Evolutionary conservation across 305 asterid species (phyloP).

Genomic region (Fraxinus velutina): DNA sequence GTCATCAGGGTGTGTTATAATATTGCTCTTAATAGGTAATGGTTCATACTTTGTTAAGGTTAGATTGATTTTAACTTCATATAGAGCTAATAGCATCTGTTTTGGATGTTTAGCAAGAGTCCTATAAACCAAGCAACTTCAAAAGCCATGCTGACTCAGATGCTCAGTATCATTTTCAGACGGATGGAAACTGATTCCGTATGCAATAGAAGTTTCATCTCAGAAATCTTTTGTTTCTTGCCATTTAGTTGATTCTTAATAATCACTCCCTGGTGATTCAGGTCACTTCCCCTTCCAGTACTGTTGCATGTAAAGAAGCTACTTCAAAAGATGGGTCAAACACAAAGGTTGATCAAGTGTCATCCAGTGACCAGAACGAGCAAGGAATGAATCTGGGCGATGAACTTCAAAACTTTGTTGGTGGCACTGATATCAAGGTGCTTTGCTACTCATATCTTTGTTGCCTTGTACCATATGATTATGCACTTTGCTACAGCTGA

Average conservation of each 20-base stretch:
- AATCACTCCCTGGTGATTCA: constrained; percentile 36
- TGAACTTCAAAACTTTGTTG: constrained; percentile 66
- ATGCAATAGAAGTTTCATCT: constrained; percentile 28
- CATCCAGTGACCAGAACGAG: constrained; percentile 57
- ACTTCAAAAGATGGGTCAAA: constrained; percentile 39
- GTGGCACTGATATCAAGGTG: constrained; percentile 95
- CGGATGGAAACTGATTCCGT: constrained; percentile 91
- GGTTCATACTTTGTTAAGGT: constrained; percentile 25
- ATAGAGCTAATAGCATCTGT: constrained; percentile 31
- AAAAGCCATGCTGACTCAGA: constrained; percentile 96
- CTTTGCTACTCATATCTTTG: constrained; percentile 8
- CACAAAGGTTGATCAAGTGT: constrained; percentile 48
- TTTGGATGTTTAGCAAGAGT: constrained; percentile 77
- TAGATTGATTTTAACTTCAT: constrained; percentile 19
- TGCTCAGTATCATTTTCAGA: constrained; percentile 83
- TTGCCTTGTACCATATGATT: constrained; percentile 12
- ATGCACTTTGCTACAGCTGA: constrained; percentile 14
- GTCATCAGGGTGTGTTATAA: constrained; percentile 95
- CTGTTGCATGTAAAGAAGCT: constrained; percentile 46
- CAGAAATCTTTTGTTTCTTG: constrained; percentile 24
- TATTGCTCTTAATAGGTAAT: constrained; percentile 94
- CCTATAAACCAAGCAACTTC: constrained; percentile 97
- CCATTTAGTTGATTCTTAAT: constrained; percentile 13
- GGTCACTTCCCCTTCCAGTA: constrained; percentile 46
- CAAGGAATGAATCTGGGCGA: constrained; percentile 47